Evolutionary conservation across 805 yeast species (phyloP).

Genomic region (Candida fluviatilis): DNA sequence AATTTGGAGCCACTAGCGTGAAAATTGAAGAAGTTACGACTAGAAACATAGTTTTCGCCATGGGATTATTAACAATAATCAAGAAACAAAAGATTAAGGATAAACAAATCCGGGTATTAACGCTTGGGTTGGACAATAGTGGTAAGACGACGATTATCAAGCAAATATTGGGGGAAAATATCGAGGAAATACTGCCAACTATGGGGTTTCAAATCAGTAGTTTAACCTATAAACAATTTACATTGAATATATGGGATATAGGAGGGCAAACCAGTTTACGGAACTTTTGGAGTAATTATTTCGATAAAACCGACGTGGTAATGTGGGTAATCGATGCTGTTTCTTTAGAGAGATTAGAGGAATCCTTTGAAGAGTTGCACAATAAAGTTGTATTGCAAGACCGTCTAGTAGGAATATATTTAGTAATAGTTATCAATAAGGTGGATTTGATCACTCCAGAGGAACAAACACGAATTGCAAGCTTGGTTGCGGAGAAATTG

Average conservation of each 20-base stretch:
- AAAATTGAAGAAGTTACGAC: neutral
- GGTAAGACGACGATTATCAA: constrained; percentile 87
- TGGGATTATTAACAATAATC: constrained; percentile 82
- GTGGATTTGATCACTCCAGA: constrained; percentile 49
- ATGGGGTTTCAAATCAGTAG: constrained; percentile 84
- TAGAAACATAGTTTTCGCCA: constrained; percentile 17
- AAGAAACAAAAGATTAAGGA: constrained; percentile 81
- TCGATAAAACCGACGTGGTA: constrained; percentile 69
- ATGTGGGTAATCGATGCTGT: constrained; percentile 83
- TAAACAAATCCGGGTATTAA: constrained; percentile 65
- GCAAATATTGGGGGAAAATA: constrained; percentile 47
- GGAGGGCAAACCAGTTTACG: constrained; percentile 58
- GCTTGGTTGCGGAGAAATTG: constrained; percentile 12
- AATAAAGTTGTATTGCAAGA: constrained; percentile 61
- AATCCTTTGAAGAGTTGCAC: constrained; percentile 62
- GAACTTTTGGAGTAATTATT: constrained; percentile 72
- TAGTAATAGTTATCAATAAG: constrained; percentile 73
- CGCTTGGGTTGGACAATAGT: constrained; percentile 84
- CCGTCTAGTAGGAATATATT: constrained; percentile 60
- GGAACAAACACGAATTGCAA: constrained; percentile 13
- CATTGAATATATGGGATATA: constrained; percentile 75
- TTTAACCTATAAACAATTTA: constrained; percentile 37
- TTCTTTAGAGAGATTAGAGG: constrained; percentile 56
- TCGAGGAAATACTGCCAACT: constrained; percentile 70
- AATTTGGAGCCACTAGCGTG: neutral